Conservation (phyloP, 1,284 basidiomycete genomes). For the Omphalotus olearius region DNA sequence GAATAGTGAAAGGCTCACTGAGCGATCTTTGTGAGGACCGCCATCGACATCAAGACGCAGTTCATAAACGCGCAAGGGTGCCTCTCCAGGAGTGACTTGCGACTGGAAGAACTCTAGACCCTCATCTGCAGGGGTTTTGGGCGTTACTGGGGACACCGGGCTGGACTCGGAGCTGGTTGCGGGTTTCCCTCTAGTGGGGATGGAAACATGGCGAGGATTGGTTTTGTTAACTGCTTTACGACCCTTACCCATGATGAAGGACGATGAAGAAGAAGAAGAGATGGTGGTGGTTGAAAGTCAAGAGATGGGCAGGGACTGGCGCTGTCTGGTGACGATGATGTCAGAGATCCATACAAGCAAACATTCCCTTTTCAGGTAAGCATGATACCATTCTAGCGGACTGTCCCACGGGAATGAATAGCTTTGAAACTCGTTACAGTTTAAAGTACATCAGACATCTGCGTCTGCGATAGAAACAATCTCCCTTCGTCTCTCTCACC, state of each 20-base stretch:
- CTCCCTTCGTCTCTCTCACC: not conserved
- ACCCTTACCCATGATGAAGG: conserved; percentile 16
- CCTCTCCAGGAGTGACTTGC: conserved; percentile 46
- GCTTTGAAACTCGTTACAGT: not conserved
- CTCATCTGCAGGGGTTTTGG: conserved; percentile 91
- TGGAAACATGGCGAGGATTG: conserved; percentile 11
- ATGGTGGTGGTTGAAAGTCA: conserved; percentile 11
- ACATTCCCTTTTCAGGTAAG: too few relatives aligned
- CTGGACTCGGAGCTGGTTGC: conserved; percentile 16
- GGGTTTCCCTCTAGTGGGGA: conserved; percentile 10
- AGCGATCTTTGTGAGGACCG: conserved; percentile 79
- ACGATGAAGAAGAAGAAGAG: conserved; percentile 3
- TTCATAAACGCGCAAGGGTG: conserved; percentile 79
- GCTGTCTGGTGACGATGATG: too few relatives aligned
- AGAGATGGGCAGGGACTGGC: not conserved
- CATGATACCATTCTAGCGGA: too few relatives aligned
- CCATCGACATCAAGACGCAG: conserved; percentile 85
- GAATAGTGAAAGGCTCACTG: conserved; percentile 47
- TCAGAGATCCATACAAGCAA: too few relatives aligned
- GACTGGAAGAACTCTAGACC: conserved; percentile 84
- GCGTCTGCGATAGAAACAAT: conserved; percentile 9
- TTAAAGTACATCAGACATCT: conserved; percentile 18
- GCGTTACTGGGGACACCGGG: conserved; percentile 29
- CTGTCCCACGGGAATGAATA: not conserved
- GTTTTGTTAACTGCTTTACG: conserved; percentile 11